These are phyloP conservation scores for Teratosphaeria zuluensis DNA, from an alignment of 2,329 filamentous ascomycete species.

Conservation along the genomic window DNA sequence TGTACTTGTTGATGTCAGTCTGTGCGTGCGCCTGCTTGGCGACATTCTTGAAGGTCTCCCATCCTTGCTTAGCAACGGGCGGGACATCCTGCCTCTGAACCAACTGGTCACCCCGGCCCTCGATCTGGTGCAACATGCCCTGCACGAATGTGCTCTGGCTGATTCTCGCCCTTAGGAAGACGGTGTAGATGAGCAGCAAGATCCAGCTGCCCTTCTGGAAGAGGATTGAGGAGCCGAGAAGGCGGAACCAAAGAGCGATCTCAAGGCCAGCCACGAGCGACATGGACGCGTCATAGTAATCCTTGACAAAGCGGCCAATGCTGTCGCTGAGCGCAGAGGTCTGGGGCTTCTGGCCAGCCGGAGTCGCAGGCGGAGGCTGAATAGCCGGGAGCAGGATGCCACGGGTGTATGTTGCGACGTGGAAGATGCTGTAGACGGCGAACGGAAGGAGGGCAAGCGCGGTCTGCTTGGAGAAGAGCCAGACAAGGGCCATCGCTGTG, in stretches of 20 bases:
- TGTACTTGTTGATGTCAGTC: slow-evolving; percentile 70
- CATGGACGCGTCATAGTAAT: slow-evolving; percentile 97
- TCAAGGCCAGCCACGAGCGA: slow-evolving; percentile 81
- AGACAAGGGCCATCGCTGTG: slow-evolving; percentile 69
- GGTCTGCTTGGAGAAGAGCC: slow-evolving; percentile 86
- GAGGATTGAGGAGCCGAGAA: slow-evolving; percentile 69
- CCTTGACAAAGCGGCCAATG: slow-evolving; percentile 91
- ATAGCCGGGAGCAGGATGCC: slow-evolving; percentile 85
- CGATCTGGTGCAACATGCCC: slow-evolving; percentile 62
- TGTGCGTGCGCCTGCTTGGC: slow-evolving; percentile 65
- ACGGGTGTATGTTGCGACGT: slow-evolving; percentile 92
- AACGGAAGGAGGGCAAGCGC: slow-evolving; percentile 87
- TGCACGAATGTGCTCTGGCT: slow-evolving; percentile 91
- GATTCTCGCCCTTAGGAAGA: slow-evolving; percentile 84
- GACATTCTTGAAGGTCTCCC: slow-evolving; percentile 67
- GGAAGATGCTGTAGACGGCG: slow-evolving; percentile 95
- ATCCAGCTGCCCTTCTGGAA: slow-evolving; percentile 92
- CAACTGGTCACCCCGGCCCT: slow-evolving; percentile 67
- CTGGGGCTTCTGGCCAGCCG: slow-evolving; percentile 48
- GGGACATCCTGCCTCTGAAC: slow-evolving; percentile 81
- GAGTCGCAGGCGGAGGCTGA: slow-evolving; percentile 51
- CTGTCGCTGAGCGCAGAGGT: slow-evolving; percentile 61
- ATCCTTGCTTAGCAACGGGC: slow-evolving; percentile 65
- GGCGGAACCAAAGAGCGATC: slow-evolving; percentile 74
- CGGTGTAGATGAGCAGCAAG: slow-evolving; percentile 73